Percentiles rank a stretch among this genome's conserved stretches.
phyloP scores from a whole-genome alignment of 371 early-diverging fungal genomes.

The Mortierella sp. region DNA sequence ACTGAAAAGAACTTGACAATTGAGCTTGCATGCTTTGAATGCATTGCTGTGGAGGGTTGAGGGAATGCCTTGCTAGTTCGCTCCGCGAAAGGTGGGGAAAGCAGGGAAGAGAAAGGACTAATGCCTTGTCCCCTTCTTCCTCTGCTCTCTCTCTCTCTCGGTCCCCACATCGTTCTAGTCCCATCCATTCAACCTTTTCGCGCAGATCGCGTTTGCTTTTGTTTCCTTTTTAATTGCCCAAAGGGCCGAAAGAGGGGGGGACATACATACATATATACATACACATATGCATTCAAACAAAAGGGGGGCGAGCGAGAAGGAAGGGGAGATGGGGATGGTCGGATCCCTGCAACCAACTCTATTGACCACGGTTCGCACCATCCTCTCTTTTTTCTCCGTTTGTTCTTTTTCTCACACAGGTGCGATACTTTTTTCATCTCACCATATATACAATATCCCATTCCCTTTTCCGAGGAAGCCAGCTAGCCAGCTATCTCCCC shows the following conservation, averaged over 20 bases:
- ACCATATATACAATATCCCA: background rate
- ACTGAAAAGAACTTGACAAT: background rate
- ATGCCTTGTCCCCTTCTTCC: background rate
- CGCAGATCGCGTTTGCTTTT: background rate
- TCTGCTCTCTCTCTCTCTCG: background rate
- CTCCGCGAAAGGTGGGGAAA: background rate
- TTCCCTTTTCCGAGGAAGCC: background rate
- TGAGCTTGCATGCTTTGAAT: background rate
- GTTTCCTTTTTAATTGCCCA: background rate
- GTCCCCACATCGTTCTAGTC: too few species aligned
- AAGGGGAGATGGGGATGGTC: too few species aligned
- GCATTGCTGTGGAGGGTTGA: too few species aligned
- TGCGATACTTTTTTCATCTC: background rate
- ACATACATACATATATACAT: background rate
- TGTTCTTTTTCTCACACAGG: too few species aligned
- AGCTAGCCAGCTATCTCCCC: background rate
- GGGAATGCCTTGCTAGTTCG: too few species aligned
- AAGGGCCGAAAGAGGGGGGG: background rate
- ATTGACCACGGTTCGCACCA: background rate
- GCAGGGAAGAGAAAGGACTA: background rate
- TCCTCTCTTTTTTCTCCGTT: background rate
- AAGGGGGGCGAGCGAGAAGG: background rate
- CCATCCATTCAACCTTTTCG: background rate
- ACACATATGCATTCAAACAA: background rate
- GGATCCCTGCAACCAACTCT: background rate